phyloP scores from a whole-genome alignment of 1,284 basidiomycete species.

The Austropuccinia psidii region DNA sequence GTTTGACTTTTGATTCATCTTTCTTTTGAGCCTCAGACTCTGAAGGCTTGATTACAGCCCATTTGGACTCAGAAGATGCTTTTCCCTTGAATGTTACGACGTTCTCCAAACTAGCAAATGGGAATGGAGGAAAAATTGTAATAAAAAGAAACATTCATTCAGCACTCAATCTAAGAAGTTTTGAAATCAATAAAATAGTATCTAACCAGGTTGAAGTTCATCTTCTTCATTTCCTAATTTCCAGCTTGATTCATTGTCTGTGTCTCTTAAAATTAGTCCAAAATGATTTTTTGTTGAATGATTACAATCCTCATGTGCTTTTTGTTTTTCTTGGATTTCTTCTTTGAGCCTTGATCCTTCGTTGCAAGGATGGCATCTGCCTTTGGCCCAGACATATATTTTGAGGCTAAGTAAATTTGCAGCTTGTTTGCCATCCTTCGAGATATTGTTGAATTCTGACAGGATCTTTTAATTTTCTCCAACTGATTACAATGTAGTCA shows the following conservation, averaged over 20 bases:
- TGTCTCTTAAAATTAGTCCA: conserved; percentile 27
- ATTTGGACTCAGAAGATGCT: conserved; percentile 23
- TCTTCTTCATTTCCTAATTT: conserved; percentile 38
- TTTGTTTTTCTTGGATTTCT: conserved; percentile 63
- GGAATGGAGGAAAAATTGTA: no score
- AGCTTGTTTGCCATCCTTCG: conserved; percentile 46
- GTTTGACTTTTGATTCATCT: conserved; percentile 49
- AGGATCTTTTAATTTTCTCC: no score
- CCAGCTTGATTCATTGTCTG: conserved; percentile 1
- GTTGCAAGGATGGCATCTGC: conserved; percentile 85
- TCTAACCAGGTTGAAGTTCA: no score
- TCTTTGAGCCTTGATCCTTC: conserved; percentile 54
- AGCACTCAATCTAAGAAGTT: no score
- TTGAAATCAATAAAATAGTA: no score
- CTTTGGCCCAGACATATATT: conserved; percentile 93
- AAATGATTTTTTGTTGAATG: background rate
- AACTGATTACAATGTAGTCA: no score
- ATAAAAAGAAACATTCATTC: no score
- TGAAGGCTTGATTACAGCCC: conserved; percentile 30
- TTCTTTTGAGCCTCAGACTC: conserved; percentile 38
- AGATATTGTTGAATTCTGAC: no score
- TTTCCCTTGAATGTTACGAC: conserved; percentile 31
- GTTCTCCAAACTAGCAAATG: no score
- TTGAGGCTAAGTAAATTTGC: conserved; percentile 53
- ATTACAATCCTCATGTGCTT: conserved; percentile 45